phyloP scores from a whole-genome alignment of 2,329 filamentous ascomycete species.

The Aspergillus hortae region DNA sequence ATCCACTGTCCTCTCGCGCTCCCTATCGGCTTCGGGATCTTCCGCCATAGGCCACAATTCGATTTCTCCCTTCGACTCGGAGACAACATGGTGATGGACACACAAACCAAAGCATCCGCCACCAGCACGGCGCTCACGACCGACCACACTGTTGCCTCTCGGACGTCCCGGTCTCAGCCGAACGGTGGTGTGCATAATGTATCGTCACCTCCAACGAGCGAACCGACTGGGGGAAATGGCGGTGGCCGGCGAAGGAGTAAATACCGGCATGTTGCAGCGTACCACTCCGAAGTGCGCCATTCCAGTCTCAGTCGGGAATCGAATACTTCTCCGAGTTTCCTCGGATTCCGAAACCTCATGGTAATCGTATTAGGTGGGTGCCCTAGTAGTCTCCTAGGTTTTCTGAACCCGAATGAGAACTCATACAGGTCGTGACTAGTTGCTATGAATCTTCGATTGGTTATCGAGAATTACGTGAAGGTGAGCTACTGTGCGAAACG shows the following conservation, averaged over 20 bases:
- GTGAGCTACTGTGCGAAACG: constrained; percentile 41
- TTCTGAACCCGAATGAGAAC: not conserved
- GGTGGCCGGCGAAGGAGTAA: constrained; percentile 52
- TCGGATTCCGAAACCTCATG: constrained; percentile 95
- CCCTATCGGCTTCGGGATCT: not conserved
- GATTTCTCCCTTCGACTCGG: not conserved
- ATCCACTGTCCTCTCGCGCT: not conserved
- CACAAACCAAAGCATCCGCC: not conserved
- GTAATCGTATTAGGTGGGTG: constrained; percentile 77
- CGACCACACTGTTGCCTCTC: not conserved
- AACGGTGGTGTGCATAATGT: constrained; percentile 10
- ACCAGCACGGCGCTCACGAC: not conserved
- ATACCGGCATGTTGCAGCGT: constrained; percentile 88
- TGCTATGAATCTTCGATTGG: constrained; percentile 85
- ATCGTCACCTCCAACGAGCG: constrained; percentile 1
- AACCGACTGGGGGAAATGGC: constrained; percentile 6
- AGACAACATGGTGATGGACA: not conserved
- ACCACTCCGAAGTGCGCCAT: constrained; percentile 68
- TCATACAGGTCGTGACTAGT: constrained; percentile 50
- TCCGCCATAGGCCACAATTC: not conserved
- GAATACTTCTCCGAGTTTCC: constrained; percentile 70
- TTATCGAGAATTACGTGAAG: constrained; percentile 97
- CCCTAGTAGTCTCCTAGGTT: not conserved
- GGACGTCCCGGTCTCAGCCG: constrained; percentile 4
- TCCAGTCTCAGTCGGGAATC: constrained; percentile 88